These are phyloP conservation scores for Schizophyllum amplum DNA, from an alignment of 1,284 basidiomycete species.

Conservation along the genomic window DNA sequence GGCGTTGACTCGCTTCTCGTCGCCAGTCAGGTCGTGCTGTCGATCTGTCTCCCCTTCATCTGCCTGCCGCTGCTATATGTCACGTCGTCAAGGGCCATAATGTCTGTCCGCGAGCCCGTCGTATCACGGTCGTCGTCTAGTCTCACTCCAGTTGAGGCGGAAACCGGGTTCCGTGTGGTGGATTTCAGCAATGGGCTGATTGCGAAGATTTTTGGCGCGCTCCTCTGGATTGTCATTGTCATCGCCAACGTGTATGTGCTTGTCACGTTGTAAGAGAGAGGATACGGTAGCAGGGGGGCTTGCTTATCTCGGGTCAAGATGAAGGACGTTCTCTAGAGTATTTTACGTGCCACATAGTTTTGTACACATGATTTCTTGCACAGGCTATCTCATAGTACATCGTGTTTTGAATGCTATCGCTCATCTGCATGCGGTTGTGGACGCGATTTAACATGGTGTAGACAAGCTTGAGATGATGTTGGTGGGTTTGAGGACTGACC, in stretches of 20 bases:
- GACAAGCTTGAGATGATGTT: no score
- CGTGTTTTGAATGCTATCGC: background rate
- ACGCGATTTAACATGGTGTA: no score
- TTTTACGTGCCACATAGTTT: background rate
- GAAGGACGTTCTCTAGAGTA: background rate
- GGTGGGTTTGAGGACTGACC: no score
- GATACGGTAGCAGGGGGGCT: background rate
- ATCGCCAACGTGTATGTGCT: conserved; percentile 14
- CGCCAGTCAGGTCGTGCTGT: conserved; percentile 82
- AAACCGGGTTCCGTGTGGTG: background rate
- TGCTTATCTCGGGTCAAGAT: background rate
- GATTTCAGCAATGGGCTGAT: conserved; percentile 3
- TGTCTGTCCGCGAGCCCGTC: conserved; percentile 27
- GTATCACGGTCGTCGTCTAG: background rate
- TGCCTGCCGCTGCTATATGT: conserved; percentile 74
- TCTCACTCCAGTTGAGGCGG: background rate
- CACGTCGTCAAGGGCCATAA: conserved; percentile 62
- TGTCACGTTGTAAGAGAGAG: conserved; percentile 1
- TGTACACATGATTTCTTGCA: background rate
- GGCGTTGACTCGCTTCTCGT: conserved; percentile 84
- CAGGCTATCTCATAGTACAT: background rate
- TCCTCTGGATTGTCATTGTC: conserved; percentile 13
- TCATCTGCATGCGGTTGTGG: no score
- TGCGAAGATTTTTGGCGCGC: conserved; percentile 33
- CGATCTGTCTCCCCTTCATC: conserved; percentile 85